Evolutionary conservation across 345 rosid genomes (phyloP).

Genomic region (Xanthoceras sorbifolium): DNA sequence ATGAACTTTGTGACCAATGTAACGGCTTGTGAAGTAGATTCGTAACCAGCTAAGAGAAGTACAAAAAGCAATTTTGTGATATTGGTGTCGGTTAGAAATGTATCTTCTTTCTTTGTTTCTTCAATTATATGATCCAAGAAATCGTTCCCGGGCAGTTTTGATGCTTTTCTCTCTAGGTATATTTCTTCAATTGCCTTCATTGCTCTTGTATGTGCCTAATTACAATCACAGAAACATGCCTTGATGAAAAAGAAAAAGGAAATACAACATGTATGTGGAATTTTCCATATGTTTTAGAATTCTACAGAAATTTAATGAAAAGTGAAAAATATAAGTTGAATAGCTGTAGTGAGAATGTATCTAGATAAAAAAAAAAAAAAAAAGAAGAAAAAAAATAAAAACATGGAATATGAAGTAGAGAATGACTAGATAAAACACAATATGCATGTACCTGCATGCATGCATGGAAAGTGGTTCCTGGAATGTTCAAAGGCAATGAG

Average conservation of each 20-base stretch:
- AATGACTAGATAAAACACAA: too few relatives aligned
- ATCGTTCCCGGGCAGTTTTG: slow-evolving; percentile 9
- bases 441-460: slow-evolving; percentile 24
- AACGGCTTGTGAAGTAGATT: slow-evolving; percentile 11
- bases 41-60: slow-evolving; percentile 22
- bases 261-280: too few relatives aligned
- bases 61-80: slow-evolving; percentile 15
- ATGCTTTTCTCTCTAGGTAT: slow-evolving; percentile 19
- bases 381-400: too few relatives aligned
- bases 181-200: slow-evolving; percentile 9
- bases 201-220: slow-evolving; percentile 20
- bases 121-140: slow-evolving; percentile 28
- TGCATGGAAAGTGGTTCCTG: slow-evolving; percentile 35
- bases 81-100: slow-evolving; percentile 6
- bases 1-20: slow-evolving; percentile 5
- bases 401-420: too few relatives aligned
- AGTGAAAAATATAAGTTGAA: too few relatives aligned
- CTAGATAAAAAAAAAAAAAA: too few relatives aligned
- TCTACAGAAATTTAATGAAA: too few relatives aligned
- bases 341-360: too few relatives aligned
- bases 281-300: too few relatives aligned
- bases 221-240: too few relatives aligned
- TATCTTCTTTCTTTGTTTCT: slow-evolving; percentile 20
- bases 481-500: slow-evolving; percentile 36
- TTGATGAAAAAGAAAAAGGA: too few relatives aligned